phyloP scores from a whole-genome alignment of 129 eudicot genomes.

The Flaveria trinervia region DNA sequence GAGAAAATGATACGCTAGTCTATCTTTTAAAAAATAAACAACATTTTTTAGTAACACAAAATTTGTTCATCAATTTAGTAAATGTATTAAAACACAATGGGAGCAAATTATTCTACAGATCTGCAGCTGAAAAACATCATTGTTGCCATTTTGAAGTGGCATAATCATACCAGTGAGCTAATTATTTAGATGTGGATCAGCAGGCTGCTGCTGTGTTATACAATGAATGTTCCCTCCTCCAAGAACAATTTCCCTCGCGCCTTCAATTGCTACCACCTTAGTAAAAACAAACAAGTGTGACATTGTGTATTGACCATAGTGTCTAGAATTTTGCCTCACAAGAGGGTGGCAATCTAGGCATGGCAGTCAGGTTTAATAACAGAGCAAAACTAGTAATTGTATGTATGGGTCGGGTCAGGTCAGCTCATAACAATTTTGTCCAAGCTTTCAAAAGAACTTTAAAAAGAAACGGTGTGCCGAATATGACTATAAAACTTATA shows the following conservation, averaged over 20 bases:
- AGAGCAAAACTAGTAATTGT: background rate
- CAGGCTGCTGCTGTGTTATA: slow-evolving; percentile 96
- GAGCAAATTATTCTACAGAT: background rate
- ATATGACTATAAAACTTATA: background rate
- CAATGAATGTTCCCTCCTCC: slow-evolving; percentile 97
- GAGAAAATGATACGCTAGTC: too few relatives aligned
- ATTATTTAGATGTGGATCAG: slow-evolving; percentile 24
- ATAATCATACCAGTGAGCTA: background rate
- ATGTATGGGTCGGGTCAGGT: background rate
- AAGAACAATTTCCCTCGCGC: slow-evolving; percentile 89
- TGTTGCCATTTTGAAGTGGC: background rate
- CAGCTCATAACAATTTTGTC: too few relatives aligned
- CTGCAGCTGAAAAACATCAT: slow-evolving; percentile 5
- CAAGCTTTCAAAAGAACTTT: too few relatives aligned
- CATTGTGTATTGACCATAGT: too few relatives aligned
- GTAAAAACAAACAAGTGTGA: background rate
- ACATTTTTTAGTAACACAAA: too few relatives aligned
- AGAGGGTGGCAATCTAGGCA: too few relatives aligned
- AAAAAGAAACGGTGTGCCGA: background rate
- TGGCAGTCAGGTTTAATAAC: too few relatives aligned
- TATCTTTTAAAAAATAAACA: too few relatives aligned
- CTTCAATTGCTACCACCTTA: slow-evolving; percentile 77
- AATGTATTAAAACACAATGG: background rate
- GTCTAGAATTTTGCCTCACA: too few relatives aligned
- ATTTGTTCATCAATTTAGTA: background rate